Evolutionary conservation across 495 filamentous ascomycete species (phyloP).

Genomic region (Penicillium dipodomyicola): DNA sequence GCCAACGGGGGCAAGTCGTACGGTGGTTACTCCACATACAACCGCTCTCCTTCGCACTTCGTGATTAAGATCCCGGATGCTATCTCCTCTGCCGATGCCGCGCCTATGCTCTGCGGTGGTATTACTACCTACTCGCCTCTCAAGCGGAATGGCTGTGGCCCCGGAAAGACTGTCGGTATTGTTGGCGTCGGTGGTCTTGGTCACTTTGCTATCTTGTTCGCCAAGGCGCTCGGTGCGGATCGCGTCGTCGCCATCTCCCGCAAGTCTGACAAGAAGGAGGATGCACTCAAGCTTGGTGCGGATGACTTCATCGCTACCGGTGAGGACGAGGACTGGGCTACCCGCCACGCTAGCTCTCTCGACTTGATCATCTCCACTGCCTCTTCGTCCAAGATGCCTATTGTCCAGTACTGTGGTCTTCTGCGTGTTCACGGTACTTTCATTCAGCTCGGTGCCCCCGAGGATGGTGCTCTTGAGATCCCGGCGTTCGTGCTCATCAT

Average conservation of each 20-base stretch:
- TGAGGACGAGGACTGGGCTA: constrained; percentile 72
- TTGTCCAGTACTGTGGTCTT: constrained; percentile 65
- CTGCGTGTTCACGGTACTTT: constrained; percentile 68
- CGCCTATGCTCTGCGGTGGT: constrained; percentile 85
- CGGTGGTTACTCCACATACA: constrained; percentile 70
- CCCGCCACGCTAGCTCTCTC: constrained; percentile 58
- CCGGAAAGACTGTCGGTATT: constrained; percentile 79
- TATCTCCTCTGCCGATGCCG: constrained; percentile 57
- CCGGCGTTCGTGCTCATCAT: constrained; percentile 60
- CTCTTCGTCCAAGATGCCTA: constrained; percentile 71
- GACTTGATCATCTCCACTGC: constrained; percentile 83
- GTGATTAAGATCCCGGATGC: constrained; percentile 75
- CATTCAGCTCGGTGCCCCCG: constrained; percentile 73
- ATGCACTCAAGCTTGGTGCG: constrained; percentile 60
- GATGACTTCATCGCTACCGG: constrained; percentile 77
- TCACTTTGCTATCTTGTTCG: constrained; percentile 62
- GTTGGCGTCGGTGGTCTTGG: constrained; percentile 82
- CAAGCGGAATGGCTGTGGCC: constrained; percentile 67
- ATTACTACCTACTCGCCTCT: constrained; percentile 76
- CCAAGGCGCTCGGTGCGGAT: constrained; percentile 68
- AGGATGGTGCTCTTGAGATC: constrained; percentile 62
- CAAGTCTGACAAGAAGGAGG: constrained; percentile 61
- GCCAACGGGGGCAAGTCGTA: constrained; percentile 60
- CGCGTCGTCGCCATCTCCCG: constrained; percentile 81
- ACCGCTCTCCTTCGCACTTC: constrained; percentile 69